These are phyloP conservation scores for Dendryphion nanum DNA, from an alignment of 2,329 filamentous ascomycete genomes.

Conservation along the genomic window DNA sequence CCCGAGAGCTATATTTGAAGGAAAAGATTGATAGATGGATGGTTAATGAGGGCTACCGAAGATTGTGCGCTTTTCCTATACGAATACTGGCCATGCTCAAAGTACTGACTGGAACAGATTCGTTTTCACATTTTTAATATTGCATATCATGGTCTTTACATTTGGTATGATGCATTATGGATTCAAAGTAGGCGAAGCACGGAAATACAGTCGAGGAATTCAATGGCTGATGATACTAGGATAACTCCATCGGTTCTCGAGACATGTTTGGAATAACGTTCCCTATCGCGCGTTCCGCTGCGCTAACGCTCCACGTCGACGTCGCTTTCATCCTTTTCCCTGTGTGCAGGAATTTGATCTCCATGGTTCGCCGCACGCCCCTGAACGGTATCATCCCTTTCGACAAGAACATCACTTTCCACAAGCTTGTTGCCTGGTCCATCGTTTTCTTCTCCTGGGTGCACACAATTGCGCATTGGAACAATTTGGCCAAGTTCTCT, in stretches of 20 bases:
- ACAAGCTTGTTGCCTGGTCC: constrained; percentile 81
- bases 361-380: constrained; percentile 74
- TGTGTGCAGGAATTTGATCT: constrained; percentile 82
- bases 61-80: constrained; percentile 60
- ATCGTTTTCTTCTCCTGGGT: constrained; percentile 88
- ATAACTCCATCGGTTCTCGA: constrained; percentile 66
- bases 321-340: constrained; percentile 77
- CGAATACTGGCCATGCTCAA: not conserved
- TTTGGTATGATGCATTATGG: constrained; percentile 80
- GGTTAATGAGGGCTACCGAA: constrained; percentile 82
- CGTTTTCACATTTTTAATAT: constrained; percentile 70
- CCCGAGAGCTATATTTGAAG: constrained; percentile 64
- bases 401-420: constrained; percentile 87
- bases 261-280: constrained; percentile 73
- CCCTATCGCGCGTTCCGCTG: constrained; percentile 72
- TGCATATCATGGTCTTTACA: constrained; percentile 74
- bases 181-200: constrained; percentile 63
- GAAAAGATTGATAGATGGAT: constrained; percentile 84
- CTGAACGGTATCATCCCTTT: constrained; percentile 85
- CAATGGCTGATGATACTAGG: constrained; percentile 14
- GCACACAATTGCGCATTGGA: constrained; percentile 83
- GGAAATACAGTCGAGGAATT: not conserved
- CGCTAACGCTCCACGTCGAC: constrained; percentile 77
- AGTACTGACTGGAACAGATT: constrained; percentile 55
- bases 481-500: constrained; percentile 77